These are phyloP conservation scores for Blastomyces percursus DNA, from an alignment of 2,329 filamentous ascomycete species.

Conservation along the genomic window DNA sequence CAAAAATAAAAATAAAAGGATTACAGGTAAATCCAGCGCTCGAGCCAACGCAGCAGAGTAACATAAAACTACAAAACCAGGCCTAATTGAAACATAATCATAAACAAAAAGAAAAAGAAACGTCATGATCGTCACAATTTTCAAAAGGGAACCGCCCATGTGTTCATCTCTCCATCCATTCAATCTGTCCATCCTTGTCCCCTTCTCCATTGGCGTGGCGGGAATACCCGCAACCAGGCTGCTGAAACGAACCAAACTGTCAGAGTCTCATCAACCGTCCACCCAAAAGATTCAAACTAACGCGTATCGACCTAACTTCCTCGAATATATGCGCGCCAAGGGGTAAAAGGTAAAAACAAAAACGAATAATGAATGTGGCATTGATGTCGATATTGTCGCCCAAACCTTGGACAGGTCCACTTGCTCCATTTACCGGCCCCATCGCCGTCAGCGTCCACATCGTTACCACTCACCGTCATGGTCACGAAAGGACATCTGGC, in stretches of 20 bases:
- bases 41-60: neutral
- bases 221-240: neutral
- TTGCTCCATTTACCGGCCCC: neutral
- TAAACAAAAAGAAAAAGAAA: neutral
- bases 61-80: neutral
- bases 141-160: neutral
- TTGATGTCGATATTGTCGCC: neutral
- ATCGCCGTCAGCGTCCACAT: neutral
- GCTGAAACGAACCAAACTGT: neutral
- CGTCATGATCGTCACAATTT: too few relatives aligned
- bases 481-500: neutral
- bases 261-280: neutral
- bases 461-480: neutral
- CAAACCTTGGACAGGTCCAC: neutral
- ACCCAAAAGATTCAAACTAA: neutral
- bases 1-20: neutral
- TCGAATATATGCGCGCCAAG: neutral
- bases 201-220: neutral
- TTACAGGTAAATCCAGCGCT: neutral
- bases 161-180: neutral
- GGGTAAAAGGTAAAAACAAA: neutral
- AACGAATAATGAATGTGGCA: neutral
- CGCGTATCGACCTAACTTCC: constrained; percentile 1
- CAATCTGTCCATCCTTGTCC: neutral
- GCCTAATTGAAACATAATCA: neutral